A percentile compares a stretch with the other conserved stretches of the same genome.
These are phyloP conservation scores for Pythium vanterpoolii DNA, from an alignment of 352 stramenopile species.

Conservation along the genomic window DNA sequence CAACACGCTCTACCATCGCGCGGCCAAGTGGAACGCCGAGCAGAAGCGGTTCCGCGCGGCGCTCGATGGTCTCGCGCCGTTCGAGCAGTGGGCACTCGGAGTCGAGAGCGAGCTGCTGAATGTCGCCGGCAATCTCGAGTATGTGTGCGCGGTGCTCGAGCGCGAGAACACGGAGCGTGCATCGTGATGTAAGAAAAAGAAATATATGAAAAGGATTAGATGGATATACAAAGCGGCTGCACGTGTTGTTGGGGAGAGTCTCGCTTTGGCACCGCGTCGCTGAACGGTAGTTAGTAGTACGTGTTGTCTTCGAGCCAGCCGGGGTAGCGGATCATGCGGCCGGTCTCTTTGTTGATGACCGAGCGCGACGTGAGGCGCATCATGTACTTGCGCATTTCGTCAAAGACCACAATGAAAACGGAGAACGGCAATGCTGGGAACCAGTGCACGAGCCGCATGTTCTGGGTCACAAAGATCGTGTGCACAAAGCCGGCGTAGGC, in stretches of 20 bases:
- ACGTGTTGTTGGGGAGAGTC: too few relatives aligned
- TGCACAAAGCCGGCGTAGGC: slow-evolving; percentile 84
- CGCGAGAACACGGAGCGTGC: slow-evolving; percentile 13
- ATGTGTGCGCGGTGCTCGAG: slow-evolving; percentile 63
- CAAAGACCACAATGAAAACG: slow-evolving; percentile 86
- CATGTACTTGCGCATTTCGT: slow-evolving; percentile 90
- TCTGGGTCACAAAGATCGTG: slow-evolving; percentile 79
- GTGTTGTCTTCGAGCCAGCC: slow-evolving; percentile 90
- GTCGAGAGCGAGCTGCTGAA: slow-evolving; percentile 47
- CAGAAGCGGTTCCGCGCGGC: slow-evolving; percentile 52
- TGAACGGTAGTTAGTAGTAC: too few relatives aligned
- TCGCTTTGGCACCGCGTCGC: too few relatives aligned
- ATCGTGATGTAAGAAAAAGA: slow-evolving; percentile 3
- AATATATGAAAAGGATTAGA: background rate
- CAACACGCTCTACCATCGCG: slow-evolving; percentile 51
- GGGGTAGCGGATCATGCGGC: slow-evolving; percentile 75
- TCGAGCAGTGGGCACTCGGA: slow-evolving; percentile 48
- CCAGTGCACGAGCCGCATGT: slow-evolving; percentile 89
- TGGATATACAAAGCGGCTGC: too few relatives aligned
- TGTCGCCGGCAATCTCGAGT: slow-evolving; percentile 66
- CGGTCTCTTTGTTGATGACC: slow-evolving; percentile 71
- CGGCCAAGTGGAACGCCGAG: slow-evolving; percentile 63
- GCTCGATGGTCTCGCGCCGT: slow-evolving; percentile 48
- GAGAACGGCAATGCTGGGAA: slow-evolving; percentile 89
- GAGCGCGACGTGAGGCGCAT: slow-evolving; percentile 81